phyloP scores from a whole-genome alignment of 2,329 filamentous ascomycete genomes.

The Cordyceps militaris region DNA sequence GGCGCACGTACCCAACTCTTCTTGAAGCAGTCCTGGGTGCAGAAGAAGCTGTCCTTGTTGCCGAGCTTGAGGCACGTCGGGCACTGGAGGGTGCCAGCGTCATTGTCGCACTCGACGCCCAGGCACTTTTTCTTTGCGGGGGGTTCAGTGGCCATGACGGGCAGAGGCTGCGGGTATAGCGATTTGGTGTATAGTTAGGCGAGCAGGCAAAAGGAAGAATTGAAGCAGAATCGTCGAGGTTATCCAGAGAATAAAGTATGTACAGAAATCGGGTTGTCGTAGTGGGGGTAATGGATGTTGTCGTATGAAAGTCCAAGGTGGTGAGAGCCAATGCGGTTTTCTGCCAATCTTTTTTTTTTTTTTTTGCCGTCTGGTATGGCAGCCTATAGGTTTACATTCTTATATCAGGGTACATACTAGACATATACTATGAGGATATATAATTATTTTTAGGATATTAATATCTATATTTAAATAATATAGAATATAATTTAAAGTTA shows the following conservation, averaged over 20 bases:
- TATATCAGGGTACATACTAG: no score
- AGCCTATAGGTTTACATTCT: no score
- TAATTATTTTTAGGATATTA: no score
- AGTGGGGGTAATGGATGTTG: background rate
- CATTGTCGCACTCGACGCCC: conserved; percentile 77
- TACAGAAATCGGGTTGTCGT: background rate
- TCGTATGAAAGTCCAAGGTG: conserved; percentile 1
- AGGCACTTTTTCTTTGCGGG: conserved; percentile 63
- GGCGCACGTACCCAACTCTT: conserved; percentile 76
- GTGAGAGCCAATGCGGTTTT: conserved; percentile 8
- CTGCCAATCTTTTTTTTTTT: conserved; percentile 7
- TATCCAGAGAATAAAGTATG: background rate
- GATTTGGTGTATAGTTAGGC: background rate
- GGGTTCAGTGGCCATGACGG: conserved; percentile 40
- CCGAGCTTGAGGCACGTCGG: conserved; percentile 89
- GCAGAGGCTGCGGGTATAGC: background rate
- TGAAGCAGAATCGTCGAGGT: background rate
- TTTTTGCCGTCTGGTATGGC: background rate
- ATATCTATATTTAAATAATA: no score
- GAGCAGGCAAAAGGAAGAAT: background rate
- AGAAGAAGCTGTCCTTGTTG: conserved; percentile 88
- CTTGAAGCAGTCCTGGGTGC: conserved; percentile 98
- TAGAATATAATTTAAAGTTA: no score
- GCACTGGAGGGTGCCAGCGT: conserved; percentile 81
- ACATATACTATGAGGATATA: no score